These are phyloP conservation scores for Phytophthora sp. DNA, from an alignment of 352 stramenopile species.

Conservation along the genomic window DNA sequence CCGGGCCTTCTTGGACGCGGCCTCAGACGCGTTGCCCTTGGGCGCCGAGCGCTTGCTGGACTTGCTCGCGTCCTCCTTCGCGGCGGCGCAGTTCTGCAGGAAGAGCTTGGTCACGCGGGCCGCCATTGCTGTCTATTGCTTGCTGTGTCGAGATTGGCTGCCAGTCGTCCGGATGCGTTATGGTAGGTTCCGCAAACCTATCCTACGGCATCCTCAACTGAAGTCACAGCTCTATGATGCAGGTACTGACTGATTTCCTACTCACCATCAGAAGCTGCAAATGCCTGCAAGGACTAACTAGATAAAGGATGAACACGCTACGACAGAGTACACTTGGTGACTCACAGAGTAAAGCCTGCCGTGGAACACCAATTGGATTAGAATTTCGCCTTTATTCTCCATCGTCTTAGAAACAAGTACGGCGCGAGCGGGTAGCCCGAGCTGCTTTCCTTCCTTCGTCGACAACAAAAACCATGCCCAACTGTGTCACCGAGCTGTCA, in stretches of 20 bases:
- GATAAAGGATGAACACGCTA: background rate
- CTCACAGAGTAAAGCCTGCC: background rate
- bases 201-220: background rate
- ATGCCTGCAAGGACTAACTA: too few species aligned
- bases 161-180: conserved; percentile 26
- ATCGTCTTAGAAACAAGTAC: conserved; percentile 69
- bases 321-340: conserved; percentile 10
- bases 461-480: conserved; percentile 53
- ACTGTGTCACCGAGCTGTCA: conserved; percentile 31
- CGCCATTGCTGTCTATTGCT: conserved; percentile 42
- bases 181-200: background rate
- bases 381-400: conserved; percentile 90
- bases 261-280: too few species aligned
- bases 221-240: too few species aligned
- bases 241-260: too few species aligned
- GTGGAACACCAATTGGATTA: conserved; percentile 48
- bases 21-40: background rate
- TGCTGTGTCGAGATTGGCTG: background rate
- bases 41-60: conserved; percentile 6
- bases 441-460: conserved; percentile 24
- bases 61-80: conserved; percentile 21
- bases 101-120: conserved; percentile 77
- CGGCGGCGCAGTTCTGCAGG: conserved; percentile 56
- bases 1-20: conserved; percentile 26
- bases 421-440: conserved; percentile 10